These are phyloP conservation scores for Fusarium dlaminii DNA, from an alignment of 2,329 filamentous ascomycete species.

Conservation along the genomic window DNA sequence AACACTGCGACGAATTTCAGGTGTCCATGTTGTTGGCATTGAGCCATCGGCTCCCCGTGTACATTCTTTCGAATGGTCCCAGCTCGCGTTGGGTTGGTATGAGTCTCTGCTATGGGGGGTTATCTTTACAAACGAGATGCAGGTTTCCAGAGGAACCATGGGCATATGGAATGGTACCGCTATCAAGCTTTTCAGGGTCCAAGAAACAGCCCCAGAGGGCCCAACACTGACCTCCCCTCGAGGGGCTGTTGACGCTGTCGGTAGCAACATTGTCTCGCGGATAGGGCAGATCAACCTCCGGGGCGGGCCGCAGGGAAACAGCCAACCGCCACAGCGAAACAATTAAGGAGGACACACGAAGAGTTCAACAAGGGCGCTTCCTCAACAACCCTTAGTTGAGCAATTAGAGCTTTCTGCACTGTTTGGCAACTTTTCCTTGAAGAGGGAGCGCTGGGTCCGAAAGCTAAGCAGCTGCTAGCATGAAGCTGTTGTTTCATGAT, in stretches of 20 bases:
- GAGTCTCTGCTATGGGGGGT: constrained; percentile 94
- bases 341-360: constrained; percentile 5
- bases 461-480: constrained; percentile 8
- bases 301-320: constrained; percentile 49
- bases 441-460: not conserved
- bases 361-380: not conserved
- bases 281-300: constrained; percentile 84
- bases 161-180: constrained; percentile 94
- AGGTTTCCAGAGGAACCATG: constrained; percentile 84
- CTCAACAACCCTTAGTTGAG: not conserved
- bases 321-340: constrained; percentile 28
- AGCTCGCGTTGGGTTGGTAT: constrained; percentile 92
- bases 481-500: constrained; percentile 16
- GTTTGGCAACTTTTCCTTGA: constrained; percentile 1
- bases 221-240: constrained; percentile 85
- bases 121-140: constrained; percentile 90
- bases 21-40: constrained; percentile 73
- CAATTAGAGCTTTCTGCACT: not conserved
- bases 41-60: constrained; percentile 79
- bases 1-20: constrained; percentile 64
- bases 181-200: constrained; percentile 89
- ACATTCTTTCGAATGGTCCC: constrained; percentile 95
- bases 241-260: constrained; percentile 92
- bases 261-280: constrained; percentile 85
- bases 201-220: constrained; percentile 81